These are phyloP conservation scores for Tricholoma flavovirens DNA, from an alignment of 768 basidiomycete species.

Conservation along the genomic window DNA sequence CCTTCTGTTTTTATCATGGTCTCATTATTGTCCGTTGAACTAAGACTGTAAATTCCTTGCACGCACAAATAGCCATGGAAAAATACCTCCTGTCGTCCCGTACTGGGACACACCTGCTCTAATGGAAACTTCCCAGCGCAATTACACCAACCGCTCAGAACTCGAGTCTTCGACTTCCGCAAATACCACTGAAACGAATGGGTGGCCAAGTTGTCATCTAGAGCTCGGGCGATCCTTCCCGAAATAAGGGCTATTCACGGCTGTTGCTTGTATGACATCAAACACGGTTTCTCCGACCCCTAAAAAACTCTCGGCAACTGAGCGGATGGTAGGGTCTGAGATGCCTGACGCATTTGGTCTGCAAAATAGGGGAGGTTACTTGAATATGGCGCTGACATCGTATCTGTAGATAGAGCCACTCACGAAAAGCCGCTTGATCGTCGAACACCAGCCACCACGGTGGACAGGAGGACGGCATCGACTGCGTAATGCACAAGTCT, in stretches of 20 bases:
- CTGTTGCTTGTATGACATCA: slow-evolving; percentile 76
- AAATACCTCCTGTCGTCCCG: slow-evolving; percentile 11
- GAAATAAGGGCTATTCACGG: slow-evolving; percentile 85
- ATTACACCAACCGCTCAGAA: background rate
- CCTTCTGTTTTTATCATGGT: background rate
- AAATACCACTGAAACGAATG: slow-evolving; percentile 8
- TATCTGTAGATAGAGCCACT: too few species aligned
- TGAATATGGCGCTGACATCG: slow-evolving; percentile 5
- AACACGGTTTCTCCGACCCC: slow-evolving; percentile 86
- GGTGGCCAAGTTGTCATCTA: slow-evolving; percentile 22
- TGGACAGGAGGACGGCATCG: slow-evolving; percentile 82
- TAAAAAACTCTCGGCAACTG: slow-evolving; percentile 76
- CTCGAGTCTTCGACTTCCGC: background rate
- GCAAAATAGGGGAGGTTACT: background rate
- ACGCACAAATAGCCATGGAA: slow-evolving; percentile 9
- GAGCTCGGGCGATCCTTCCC: slow-evolving; percentile 43
- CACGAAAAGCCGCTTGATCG: slow-evolving; percentile 88
- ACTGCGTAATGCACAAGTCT: slow-evolving; percentile 76
- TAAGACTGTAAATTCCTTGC: slow-evolving; percentile 5
- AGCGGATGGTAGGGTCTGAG: slow-evolving; percentile 71
- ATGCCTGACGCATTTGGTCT: slow-evolving; percentile 68
- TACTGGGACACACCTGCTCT: background rate
- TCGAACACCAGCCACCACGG: slow-evolving; percentile 86
- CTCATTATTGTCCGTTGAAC: background rate
- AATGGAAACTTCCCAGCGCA: background rate